Percentiles rank a stretch among this genome's conserved stretches.
Evolutionary conservation across 2,329 filamentous ascomycete genomes (phyloP).

Genomic region (Daldinia sp.): DNA sequence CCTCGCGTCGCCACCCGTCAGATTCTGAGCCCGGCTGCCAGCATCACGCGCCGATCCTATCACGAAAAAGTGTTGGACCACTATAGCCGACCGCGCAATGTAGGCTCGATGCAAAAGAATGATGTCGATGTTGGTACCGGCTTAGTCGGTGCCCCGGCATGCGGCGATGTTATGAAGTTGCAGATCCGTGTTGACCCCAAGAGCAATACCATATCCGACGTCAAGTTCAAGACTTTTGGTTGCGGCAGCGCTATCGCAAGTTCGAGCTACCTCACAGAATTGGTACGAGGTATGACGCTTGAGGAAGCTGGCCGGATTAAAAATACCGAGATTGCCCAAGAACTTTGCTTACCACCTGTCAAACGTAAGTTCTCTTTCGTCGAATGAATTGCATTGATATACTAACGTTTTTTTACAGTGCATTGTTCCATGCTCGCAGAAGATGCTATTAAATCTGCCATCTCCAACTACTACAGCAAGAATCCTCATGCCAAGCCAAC

Average conservation of each 20-base stretch:
- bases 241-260: constrained; percentile 91
- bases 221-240: constrained; percentile 88
- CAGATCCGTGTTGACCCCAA: constrained; percentile 85
- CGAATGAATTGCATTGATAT: not conserved
- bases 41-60: constrained; percentile 60
- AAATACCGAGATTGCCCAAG: constrained; percentile 98
- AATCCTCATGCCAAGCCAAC: constrained; percentile 82
- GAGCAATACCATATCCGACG: constrained; percentile 79
- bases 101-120: constrained; percentile 79
- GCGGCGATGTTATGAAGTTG: constrained; percentile 93
- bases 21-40: constrained; percentile 56
- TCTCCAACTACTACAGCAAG: constrained; percentile 91
- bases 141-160: constrained; percentile 87
- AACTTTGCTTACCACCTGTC: constrained; percentile 83
- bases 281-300: constrained; percentile 95
- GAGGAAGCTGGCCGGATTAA: constrained; percentile 93
- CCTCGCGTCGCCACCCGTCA: constrained; percentile 57
- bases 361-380: constrained; percentile 66
- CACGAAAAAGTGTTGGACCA: constrained; percentile 79
- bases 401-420: constrained; percentile 62
- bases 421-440: constrained; percentile 95
- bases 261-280: constrained; percentile 92
- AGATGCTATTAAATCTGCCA: constrained; percentile 92
- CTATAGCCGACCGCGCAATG: constrained; percentile 83
- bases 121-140: constrained; percentile 79